phyloP scores from a whole-genome alignment of 2,329 filamentous ascomycete genomes.

The Chalara sp. region DNA sequence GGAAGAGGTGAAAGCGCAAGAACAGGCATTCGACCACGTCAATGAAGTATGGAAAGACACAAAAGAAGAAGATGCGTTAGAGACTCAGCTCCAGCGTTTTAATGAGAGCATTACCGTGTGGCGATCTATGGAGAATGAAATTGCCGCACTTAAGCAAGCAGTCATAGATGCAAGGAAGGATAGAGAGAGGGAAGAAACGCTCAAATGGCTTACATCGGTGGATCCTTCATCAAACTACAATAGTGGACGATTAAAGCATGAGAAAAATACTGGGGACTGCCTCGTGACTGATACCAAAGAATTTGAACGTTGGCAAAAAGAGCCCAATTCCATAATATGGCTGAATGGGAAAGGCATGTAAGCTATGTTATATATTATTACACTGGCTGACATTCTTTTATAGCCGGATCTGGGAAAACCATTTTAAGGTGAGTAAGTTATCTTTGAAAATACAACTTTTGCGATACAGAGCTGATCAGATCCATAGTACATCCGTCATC shows the following conservation, averaged over 20 bases:
- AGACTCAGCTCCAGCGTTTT: neutral
- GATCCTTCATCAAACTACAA: constrained; percentile 9
- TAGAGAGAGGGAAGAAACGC: neutral
- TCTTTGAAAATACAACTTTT: neutral
- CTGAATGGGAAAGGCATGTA: constrained; percentile 9
- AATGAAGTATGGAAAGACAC: constrained; percentile 6
- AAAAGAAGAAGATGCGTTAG: neutral
- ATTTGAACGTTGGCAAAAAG: constrained; percentile 4
- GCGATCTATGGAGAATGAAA: neutral
- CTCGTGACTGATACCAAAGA: constrained; percentile 3
- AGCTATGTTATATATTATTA: neutral
- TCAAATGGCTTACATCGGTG: constrained; percentile 4
- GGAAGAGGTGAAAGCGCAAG: constrained; percentile 1
- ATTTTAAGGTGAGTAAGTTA: constrained; percentile 1
- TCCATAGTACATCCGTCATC: constrained; percentile 3
- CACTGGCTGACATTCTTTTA: neutral
- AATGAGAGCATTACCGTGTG: neutral
- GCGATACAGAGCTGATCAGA: neutral
- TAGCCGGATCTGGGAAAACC: constrained; percentile 7
- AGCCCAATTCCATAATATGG: constrained; percentile 7
- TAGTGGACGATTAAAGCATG: neutral
- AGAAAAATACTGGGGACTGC: constrained; percentile 4
- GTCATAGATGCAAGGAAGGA: constrained; percentile 3
- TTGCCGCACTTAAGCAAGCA: neutral
- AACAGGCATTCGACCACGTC: neutral